A percentile compares a stretch with the other conserved stretches of the same genome.
phyloP scores from a whole-genome alignment of 192 early-diverging fungal genomes.

The Umbelopsis ramanniana region DNA sequence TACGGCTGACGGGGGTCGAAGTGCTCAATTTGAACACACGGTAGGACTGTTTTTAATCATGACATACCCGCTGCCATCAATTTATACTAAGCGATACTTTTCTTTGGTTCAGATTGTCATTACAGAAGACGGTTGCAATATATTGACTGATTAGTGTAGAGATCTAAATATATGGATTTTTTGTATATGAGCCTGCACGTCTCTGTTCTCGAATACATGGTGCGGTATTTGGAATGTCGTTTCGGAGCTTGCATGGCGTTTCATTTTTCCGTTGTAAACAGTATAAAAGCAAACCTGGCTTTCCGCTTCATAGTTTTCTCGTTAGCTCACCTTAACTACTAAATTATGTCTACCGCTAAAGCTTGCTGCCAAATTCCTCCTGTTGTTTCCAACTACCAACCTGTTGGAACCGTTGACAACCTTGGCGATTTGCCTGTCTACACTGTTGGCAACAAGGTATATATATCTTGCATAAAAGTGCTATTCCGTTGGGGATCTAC shows the following conservation, averaged over 20 bases:
- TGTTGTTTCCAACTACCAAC: constrained; percentile 33
- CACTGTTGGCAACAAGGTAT: constrained; percentile 30
- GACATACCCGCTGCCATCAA: not conserved
- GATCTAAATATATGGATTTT: no score
- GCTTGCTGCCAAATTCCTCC: constrained; percentile 37
- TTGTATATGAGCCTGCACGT: no score
- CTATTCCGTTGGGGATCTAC: not conserved
- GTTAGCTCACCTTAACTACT: not conserved
- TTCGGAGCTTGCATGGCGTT: constrained; percentile 4
- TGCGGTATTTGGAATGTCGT: not conserved
- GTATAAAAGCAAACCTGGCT: not conserved
- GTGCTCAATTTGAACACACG: constrained; percentile 91
- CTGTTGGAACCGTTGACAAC: constrained; percentile 27
- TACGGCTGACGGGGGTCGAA: constrained; percentile 78
- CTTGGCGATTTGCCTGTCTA: constrained; percentile 38
- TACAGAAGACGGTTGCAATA: not conserved
- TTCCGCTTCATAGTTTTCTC: not conserved
- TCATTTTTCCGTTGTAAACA: constrained; percentile 1
- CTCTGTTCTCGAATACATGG: no score
- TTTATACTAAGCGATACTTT: not conserved
- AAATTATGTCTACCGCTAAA: constrained; percentile 28
- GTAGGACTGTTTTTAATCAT: constrained; percentile 25
- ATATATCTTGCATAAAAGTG: not conserved
- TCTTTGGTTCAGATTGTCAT: not conserved
- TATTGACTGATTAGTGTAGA: not conserved